Conservation (phyloP, 129 eudicot species). For the Chrysanthemum lavandulifolium region DNA sequence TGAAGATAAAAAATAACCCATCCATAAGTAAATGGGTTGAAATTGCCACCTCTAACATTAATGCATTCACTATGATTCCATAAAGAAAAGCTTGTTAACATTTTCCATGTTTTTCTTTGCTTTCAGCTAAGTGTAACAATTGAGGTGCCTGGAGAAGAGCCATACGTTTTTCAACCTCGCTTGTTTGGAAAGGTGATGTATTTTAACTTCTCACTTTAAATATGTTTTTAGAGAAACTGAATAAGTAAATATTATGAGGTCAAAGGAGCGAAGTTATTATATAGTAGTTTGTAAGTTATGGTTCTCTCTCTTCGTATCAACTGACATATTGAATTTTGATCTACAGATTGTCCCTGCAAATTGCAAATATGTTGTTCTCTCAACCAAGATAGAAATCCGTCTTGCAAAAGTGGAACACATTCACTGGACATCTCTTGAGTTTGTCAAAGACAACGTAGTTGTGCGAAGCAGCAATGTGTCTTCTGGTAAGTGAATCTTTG, state of each 20-base stretch:
- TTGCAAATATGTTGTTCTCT: constrained; percentile 61
- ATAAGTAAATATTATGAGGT: too few relatives aligned
- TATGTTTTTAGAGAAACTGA: too few relatives aligned
- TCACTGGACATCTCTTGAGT: constrained; percentile 80
- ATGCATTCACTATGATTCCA: too few relatives aligned
- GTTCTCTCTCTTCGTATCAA: too few relatives aligned
- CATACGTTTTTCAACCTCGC: constrained; percentile 62
- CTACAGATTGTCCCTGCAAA: constrained; percentile 72
- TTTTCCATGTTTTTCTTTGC: constrained; percentile 8
- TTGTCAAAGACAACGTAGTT: constrained; percentile 39
- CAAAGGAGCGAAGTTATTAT: too few relatives aligned
- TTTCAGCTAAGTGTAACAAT: constrained; percentile 76
- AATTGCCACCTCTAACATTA: too few relatives aligned
- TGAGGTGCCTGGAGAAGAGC: constrained; percentile 64
- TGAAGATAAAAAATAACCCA: too few relatives aligned
- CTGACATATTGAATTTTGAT: neutral
- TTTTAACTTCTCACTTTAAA: neutral
- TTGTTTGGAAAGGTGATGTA: constrained; percentile 73
- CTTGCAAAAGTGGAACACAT: constrained; percentile 73
- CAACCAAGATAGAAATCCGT: constrained; percentile 87
- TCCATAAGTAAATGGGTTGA: too few relatives aligned
- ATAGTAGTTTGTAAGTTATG: too few relatives aligned
- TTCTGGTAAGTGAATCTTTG: constrained; percentile 35
- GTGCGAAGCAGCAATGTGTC: constrained; percentile 36
- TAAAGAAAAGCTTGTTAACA: too few relatives aligned